Evolutionary conservation across 257 asterid genomes (phyloP).

Genomic region (Leonotis leonurus): DNA sequence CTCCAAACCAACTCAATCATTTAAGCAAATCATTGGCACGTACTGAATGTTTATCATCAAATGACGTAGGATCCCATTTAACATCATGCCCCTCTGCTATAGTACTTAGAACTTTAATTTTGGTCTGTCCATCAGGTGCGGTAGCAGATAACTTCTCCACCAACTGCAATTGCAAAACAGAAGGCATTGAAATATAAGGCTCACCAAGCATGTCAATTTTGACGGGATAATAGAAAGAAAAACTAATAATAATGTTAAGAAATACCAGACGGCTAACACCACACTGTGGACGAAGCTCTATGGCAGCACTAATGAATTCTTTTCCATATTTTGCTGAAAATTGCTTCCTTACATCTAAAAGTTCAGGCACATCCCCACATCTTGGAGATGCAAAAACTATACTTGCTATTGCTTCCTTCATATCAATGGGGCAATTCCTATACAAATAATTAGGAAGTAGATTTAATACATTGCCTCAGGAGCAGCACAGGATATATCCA

Average conservation of each 20-base stretch:
- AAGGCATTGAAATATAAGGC: constrained; percentile 8
- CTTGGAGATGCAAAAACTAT: constrained; percentile 83
- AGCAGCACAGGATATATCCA: constrained; percentile 14
- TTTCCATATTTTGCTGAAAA: constrained; percentile 83
- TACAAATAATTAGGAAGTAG: constrained; percentile 13
- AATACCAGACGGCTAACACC: constrained; percentile 93
- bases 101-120: constrained; percentile 47
- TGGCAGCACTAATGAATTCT: constrained; percentile 70
- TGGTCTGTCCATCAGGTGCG: constrained; percentile 78
- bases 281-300: constrained; percentile 83
- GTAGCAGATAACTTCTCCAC: constrained; percentile 82
- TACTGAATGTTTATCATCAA: constrained; percentile 37
- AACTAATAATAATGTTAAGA: constrained; percentile 6
- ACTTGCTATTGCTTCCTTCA: constrained; percentile 93
- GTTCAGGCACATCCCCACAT: constrained; percentile 96
- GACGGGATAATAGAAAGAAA: neutral
- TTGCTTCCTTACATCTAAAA: constrained; percentile 67
- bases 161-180: constrained; percentile 47
- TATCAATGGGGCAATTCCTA: constrained; percentile 91
- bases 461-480: constrained; percentile 13
- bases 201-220: neutral
- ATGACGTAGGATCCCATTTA: constrained; percentile 66
- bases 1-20: too few species aligned
- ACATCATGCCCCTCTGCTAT: constrained; percentile 80
- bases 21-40: constrained; percentile 57